Conservation (phyloP, 2,329 filamentous ascomycete genomes). For the Penicillium sp. region DNA sequence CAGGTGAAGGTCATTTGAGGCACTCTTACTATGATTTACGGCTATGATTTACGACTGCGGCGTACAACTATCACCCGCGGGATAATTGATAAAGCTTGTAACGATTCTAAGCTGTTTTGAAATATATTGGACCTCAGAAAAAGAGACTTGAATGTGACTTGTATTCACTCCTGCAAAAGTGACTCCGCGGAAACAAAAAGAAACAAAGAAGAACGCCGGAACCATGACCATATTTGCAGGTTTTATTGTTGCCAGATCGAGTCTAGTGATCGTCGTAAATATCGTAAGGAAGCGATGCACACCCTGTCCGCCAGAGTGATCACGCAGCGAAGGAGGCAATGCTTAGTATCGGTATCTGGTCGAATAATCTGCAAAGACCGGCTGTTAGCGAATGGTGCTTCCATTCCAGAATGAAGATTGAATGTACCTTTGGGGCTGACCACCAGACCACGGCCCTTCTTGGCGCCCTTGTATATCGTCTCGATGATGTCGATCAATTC, state of each 20-base stretch:
- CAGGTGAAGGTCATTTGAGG: background rate
- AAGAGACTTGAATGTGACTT: background rate
- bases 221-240: slow-evolving; percentile 1
- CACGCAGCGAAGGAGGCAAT: background rate
- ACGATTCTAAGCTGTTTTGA: background rate
- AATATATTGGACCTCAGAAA: background rate
- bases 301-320: slow-evolving; percentile 1
- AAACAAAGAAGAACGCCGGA: background rate
- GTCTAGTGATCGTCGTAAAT: slow-evolving; percentile 13
- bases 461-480: slow-evolving; percentile 95
- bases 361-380: slow-evolving; percentile 46
- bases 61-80: background rate
- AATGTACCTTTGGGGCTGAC: slow-evolving; percentile 77
- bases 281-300: slow-evolving; percentile 10
- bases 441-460: slow-evolving; percentile 92
- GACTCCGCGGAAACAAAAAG: background rate
- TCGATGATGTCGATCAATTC: slow-evolving; percentile 98
- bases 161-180: background rate
- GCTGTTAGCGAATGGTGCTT: background rate
- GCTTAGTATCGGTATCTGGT: slow-evolving; percentile 59
- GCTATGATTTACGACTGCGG: background rate
- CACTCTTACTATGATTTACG: background rate
- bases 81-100: background rate
- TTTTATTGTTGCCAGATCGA: slow-evolving; percentile 3
- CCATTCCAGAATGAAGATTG: background rate